These are phyloP conservation scores for Bipolaris gigantea DNA, from an alignment of 2,329 filamentous ascomycete genomes.

Conservation along the genomic window DNA sequence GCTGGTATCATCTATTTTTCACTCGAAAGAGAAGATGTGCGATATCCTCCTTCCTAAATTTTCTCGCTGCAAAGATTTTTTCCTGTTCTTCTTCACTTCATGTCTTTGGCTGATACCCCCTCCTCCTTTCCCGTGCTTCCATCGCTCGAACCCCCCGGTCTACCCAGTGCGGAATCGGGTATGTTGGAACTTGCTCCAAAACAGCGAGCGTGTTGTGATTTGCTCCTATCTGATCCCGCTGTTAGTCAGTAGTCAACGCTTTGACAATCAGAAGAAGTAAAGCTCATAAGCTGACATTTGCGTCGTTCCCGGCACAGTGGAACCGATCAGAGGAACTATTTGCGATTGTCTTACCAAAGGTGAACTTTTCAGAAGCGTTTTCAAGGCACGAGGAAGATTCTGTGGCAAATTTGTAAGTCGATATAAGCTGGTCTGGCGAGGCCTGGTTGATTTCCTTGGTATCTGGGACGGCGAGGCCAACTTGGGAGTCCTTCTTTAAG, in stretches of 20 bases:
- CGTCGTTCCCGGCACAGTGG: neutral
- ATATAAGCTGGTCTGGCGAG: neutral
- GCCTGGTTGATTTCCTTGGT: neutral
- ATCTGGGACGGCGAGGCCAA: neutral
- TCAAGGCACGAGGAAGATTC: neutral
- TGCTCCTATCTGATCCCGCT: neutral
- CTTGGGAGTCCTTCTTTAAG: neutral
- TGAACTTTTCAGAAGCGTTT: neutral
- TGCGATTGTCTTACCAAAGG: neutral
- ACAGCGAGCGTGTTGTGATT: neutral
- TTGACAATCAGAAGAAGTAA: neutral
- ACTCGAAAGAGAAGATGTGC: too few relatives aligned
- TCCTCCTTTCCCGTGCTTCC: neutral
- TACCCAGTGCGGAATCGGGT: neutral
- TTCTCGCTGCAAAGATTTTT: neutral
- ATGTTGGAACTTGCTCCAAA: neutral
- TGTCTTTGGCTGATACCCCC: neutral
- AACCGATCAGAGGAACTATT: neutral
- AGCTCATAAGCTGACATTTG: neutral
- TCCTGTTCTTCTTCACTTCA: neutral
- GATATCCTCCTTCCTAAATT: neutral
- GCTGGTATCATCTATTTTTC: too few relatives aligned
- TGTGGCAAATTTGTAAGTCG: neutral
- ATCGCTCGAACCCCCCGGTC: neutral
- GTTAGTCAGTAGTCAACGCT: neutral